Conservation (phyloP, 345 rosid genomes). For the Lepidium africanum region DNA sequence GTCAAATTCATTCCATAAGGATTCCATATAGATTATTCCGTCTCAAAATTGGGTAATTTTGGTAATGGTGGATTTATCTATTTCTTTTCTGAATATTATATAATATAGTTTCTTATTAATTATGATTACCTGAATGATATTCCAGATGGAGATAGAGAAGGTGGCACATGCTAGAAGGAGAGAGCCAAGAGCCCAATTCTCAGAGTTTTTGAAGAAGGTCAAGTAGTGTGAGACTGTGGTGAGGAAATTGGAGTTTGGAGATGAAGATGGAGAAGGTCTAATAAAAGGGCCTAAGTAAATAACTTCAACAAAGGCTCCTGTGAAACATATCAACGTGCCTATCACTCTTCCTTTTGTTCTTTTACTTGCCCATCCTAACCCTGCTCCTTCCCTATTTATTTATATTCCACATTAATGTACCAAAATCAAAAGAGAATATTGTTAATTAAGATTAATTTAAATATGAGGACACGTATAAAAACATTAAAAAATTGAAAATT, state of each 20-base stretch:
- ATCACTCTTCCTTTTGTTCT: conserved; percentile 36
- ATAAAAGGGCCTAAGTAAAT: conserved; percentile 53
- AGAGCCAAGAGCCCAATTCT: conserved; percentile 68
- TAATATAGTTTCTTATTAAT: too few species aligned
- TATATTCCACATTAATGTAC: not conserved
- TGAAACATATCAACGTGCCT: conserved; percentile 50
- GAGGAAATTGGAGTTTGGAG: conserved; percentile 28
- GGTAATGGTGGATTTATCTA: too few species aligned
- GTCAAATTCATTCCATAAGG: too few species aligned
- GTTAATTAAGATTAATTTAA: not conserved
- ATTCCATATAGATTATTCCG: too few species aligned
- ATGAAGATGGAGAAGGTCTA: conserved; percentile 31
- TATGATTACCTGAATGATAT: conserved; percentile 51
- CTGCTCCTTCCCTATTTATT: conserved; percentile 27
- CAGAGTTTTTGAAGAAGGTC: conserved; percentile 44
- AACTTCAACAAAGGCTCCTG: conserved; percentile 47
- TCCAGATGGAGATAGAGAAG: conserved; percentile 56
- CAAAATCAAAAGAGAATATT: not conserved
- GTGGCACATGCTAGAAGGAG: conserved; percentile 58
- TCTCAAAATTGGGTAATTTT: too few species aligned
- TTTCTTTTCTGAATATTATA: too few species aligned
- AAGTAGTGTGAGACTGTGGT: conserved; percentile 28
- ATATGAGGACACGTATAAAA: too few species aligned
- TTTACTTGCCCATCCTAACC: conserved; percentile 40
- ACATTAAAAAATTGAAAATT: too few species aligned